These are phyloP conservation scores for Angophora floribunda DNA, from an alignment of 345 rosid genomes.

Conservation along the genomic window DNA sequence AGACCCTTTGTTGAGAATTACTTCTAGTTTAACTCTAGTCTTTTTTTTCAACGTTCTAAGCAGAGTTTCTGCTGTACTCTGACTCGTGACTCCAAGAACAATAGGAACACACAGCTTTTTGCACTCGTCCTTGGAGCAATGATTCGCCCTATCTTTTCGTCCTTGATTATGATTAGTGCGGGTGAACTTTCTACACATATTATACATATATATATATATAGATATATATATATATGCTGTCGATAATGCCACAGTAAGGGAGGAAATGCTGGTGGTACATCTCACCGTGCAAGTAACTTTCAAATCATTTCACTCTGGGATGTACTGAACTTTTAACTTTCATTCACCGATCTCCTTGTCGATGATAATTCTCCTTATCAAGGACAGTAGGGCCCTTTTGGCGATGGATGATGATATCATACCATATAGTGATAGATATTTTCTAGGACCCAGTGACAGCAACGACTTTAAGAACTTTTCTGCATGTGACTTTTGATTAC, in stretches of 20 bases:
- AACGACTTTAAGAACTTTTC: neutral
- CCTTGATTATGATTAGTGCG: neutral
- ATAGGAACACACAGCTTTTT: neutral
- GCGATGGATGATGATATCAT: neutral
- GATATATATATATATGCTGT: neutral
- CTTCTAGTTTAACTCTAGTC: neutral
- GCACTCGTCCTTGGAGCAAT: neutral
- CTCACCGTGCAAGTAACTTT: neutral
- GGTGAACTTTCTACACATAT: neutral
- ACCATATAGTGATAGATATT: neutral
- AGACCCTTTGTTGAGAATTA: neutral
- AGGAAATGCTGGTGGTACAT: neutral
- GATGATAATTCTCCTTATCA: neutral
- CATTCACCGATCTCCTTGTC: neutral
- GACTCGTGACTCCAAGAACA: neutral
- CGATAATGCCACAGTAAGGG: neutral
- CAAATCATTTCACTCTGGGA: neutral
- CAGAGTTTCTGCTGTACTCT: neutral
- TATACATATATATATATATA: neutral
- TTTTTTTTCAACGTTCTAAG: neutral
- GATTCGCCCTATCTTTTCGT: neutral
- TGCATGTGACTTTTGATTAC: neutral
- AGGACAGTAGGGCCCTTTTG: neutral
- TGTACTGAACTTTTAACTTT: neutral
- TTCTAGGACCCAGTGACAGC: neutral